Conservation (phyloP, 2,329 filamentous ascomycete genomes). For the Gaeumannomyces sp. region DNA sequence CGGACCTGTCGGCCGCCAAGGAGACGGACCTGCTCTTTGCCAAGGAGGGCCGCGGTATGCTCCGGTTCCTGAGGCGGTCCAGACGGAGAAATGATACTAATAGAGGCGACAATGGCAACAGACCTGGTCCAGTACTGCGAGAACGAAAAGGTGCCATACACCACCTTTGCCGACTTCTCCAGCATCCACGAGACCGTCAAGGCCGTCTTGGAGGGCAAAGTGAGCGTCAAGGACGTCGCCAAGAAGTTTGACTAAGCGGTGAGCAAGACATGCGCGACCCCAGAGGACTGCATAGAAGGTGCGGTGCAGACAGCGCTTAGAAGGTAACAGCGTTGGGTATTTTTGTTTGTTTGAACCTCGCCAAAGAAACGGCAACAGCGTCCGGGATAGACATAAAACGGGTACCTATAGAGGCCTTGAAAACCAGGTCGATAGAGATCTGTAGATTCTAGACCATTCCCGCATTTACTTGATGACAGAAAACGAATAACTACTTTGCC, state of each 20-base stretch:
- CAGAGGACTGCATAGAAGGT: neutral
- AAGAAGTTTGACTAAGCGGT: conserved; percentile 8
- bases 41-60: conserved; percentile 76
- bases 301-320: neutral
- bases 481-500: neutral
- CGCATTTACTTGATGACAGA: neutral
- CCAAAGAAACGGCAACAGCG: too few relatives aligned
- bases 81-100: neutral
- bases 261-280: neutral
- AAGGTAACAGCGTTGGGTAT: neutral
- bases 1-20: conserved; percentile 82
- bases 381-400: neutral
- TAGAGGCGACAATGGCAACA: neutral
- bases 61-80: neutral
- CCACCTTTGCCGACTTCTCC: conserved; percentile 55
- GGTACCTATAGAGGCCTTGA: neutral
- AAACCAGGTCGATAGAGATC: neutral
- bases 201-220: conserved; percentile 17
- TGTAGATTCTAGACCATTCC: neutral
- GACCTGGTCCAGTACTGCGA: conserved; percentile 19
- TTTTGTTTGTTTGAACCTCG: neutral
- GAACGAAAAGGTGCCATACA: conserved; percentile 40
- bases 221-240: conserved; percentile 14
- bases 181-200: conserved; percentile 17
- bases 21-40: conserved; percentile 93